A percentile compares a stretch with the other conserved stretches of the same genome.
phyloP scores from a whole-genome alignment of 768 basidiomycete genomes.

The Nevesoporus exiguus region DNA sequence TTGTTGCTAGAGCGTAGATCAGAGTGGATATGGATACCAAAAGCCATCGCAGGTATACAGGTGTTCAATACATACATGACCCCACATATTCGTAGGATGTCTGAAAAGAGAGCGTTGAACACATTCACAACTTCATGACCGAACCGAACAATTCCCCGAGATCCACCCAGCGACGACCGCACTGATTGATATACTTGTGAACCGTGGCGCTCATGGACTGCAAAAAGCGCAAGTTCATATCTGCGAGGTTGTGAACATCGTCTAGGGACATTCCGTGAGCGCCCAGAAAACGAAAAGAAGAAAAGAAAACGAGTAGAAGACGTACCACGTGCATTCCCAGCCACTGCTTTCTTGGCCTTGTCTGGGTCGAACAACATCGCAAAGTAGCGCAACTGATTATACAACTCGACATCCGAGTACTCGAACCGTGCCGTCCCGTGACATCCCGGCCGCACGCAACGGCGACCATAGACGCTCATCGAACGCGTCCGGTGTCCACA shows the following conservation, averaged over 20 bases:
- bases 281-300: not conserved
- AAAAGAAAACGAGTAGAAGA: not conserved
- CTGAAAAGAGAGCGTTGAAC: not conserved
- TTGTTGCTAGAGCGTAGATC: not conserved
- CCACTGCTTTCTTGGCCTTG: conserved; percentile 52
- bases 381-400: conserved; percentile 89
- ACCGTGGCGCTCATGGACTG: conserved; percentile 52
- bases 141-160: conserved; percentile 70
- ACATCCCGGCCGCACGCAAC: conserved; percentile 55
- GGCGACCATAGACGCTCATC: conserved; percentile 89
- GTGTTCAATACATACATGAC: not conserved
- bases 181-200: conserved; percentile 79
- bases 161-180: conserved; percentile 88
- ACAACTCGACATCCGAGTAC: conserved; percentile 83
- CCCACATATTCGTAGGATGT: not conserved
- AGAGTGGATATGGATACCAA: conserved; percentile 4
- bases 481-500: conserved; percentile 85
- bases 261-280: not conserved
- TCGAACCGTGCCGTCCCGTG: conserved; percentile 30
- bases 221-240: conserved; percentile 51
- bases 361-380: conserved; percentile 71
- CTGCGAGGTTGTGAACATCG: conserved; percentile 47
- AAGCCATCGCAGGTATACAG: conserved; percentile 1
- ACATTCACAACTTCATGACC: conserved; percentile 60
- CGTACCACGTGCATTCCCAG: conserved; percentile 45